Base-by-base conservation (phyloP, 208 protist genomes). In the Trypanosoma brucei region DNA sequence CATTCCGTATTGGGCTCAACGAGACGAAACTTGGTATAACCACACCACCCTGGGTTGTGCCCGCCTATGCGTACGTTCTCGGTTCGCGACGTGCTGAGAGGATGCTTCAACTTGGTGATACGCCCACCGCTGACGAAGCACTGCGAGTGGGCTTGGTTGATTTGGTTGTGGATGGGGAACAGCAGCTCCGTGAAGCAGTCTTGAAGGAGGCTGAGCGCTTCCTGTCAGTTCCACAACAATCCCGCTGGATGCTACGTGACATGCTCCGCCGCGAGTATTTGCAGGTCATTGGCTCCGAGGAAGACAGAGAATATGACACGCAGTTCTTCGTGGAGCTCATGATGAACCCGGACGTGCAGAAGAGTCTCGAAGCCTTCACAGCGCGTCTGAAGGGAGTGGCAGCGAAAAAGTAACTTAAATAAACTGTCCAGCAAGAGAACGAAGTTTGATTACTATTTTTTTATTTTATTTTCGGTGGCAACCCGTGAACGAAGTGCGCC, bases 1-100 rank as follows among this genome's bases (percentile, higher is more conserved):
- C 71, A 22, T 91, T 83, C 73, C 86, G 83, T 55, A 94, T 94
- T 34, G 87, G 87, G 8, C 65, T 94, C 31, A 91, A 91, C 62
- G 87, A 94, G 61, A 79, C 80, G 30, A 92, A 88, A 70, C 68
- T 92, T 8, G 84, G 84, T 33, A 67, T 94, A 31, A 62, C 78
- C 3, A 76, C 83, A 0, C 88, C 83, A 2, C 66, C 79, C 13
- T 94, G 88, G 88, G 73, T 83, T 40, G 84, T 91, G 56, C 76
- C 78, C 11, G 80, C 78, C 3, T 91, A 92, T 70, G 68, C 73
- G 11, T 88, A 94, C 61, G 49, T 89, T 6, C 44, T 94, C 40
- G 79, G 84, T 49, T 77, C 74, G 1, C 79, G 83, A 9, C 51
- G 66, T 59, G 84, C 82, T 14, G 87, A 94, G 78, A 66, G 72